Percentiles rank a stretch among this genome's conserved stretches.
phyloP scores from a whole-genome alignment of 2,329 filamentous ascomycete genomes.

The Annulohypoxylon truncatum region DNA sequence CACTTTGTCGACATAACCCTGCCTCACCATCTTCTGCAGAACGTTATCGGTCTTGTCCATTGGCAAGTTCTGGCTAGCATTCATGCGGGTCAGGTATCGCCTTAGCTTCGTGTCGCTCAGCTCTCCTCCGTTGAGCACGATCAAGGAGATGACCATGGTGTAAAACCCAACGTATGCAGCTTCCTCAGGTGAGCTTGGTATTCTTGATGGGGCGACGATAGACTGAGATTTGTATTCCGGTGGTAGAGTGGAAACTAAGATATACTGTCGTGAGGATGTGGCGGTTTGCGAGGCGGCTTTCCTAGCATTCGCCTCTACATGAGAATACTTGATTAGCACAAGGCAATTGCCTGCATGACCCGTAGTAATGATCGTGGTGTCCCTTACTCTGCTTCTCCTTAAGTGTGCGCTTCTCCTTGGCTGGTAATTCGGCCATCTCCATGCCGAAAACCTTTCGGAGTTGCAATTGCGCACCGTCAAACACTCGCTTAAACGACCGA shows the following conservation, averaged over 20 bases:
- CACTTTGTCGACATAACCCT: constrained; percentile 84
- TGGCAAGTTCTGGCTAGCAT: constrained; percentile 79
- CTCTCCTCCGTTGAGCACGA: constrained; percentile 77
- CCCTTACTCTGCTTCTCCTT: constrained; percentile 78
- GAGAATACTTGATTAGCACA: constrained; percentile 11
- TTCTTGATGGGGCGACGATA: constrained; percentile 75
- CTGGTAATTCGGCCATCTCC: constrained; percentile 86
- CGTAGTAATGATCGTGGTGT: not conserved
- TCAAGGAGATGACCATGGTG: constrained; percentile 80
- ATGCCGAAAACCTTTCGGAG: constrained; percentile 86
- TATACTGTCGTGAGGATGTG: constrained; percentile 76
- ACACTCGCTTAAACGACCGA: constrained; percentile 80
- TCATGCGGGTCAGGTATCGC: constrained; percentile 78
- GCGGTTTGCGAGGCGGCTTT: constrained; percentile 60
- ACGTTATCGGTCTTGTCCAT: constrained; percentile 80
- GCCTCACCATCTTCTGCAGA: constrained; percentile 78
- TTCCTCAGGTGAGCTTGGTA: constrained; percentile 74
- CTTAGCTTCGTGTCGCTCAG: constrained; percentile 83
- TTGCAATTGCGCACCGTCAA: constrained; percentile 78
- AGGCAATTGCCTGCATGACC: not conserved
- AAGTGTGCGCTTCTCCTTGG: constrained; percentile 82
- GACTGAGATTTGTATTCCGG: constrained; percentile 71
- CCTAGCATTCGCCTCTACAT: constrained; percentile 52
- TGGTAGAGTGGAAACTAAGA: constrained; percentile 80
- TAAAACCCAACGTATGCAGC: constrained; percentile 85